These are phyloP conservation scores for Tylopilus orsonianus DNA, from an alignment of 1,284 basidiomycete species.

Conservation along the genomic window DNA sequence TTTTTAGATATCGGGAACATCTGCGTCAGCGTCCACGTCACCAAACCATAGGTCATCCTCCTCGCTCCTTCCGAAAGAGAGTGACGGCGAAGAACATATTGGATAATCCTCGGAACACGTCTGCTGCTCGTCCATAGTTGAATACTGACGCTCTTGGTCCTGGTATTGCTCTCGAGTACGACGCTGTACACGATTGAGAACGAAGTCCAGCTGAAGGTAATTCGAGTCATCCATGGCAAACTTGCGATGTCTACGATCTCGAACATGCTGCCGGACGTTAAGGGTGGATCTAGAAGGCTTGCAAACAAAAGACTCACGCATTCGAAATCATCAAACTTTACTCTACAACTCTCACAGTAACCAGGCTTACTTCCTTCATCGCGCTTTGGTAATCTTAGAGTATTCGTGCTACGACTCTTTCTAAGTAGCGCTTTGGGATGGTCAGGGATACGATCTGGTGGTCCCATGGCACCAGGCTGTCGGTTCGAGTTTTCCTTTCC, in stretches of 20 bases:
- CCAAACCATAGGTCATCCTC: slow-evolving; percentile 28
- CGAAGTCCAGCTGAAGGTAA: slow-evolving; percentile 80
- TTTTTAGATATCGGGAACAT: slow-evolving; percentile 24
- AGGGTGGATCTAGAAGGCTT: slow-evolving; percentile 1
- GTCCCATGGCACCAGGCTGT: slow-evolving; percentile 58
- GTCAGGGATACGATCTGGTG: slow-evolving; percentile 58
- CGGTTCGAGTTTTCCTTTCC: slow-evolving; percentile 32
- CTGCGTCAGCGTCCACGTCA: slow-evolving; percentile 22
- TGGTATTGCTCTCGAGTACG: slow-evolving; percentile 51
- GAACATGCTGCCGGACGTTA: slow-evolving; percentile 64
- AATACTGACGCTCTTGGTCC: slow-evolving; percentile 23
- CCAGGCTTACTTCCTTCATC: slow-evolving; percentile 90
- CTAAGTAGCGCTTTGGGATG: slow-evolving; percentile 50
- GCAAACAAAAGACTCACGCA: slow-evolving; percentile 49
- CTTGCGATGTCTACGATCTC: slow-evolving; percentile 76
- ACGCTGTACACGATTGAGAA: slow-evolving; percentile 75
- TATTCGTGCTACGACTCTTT: slow-evolving; percentile 79
- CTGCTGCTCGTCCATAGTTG: slow-evolving; percentile 9
- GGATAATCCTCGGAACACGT: slow-evolving; percentile 29
- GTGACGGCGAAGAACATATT: slow-evolving; percentile 28
- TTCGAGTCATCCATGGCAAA: slow-evolving; percentile 84
- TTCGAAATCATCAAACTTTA: slow-evolving; percentile 89
- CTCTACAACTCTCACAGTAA: slow-evolving; percentile 96
- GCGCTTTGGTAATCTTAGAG: slow-evolving; percentile 68
- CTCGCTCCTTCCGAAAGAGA: slow-evolving; percentile 7